Conservation (phyloP, 257 asterid species). For the Solanum pennellii region DNA sequence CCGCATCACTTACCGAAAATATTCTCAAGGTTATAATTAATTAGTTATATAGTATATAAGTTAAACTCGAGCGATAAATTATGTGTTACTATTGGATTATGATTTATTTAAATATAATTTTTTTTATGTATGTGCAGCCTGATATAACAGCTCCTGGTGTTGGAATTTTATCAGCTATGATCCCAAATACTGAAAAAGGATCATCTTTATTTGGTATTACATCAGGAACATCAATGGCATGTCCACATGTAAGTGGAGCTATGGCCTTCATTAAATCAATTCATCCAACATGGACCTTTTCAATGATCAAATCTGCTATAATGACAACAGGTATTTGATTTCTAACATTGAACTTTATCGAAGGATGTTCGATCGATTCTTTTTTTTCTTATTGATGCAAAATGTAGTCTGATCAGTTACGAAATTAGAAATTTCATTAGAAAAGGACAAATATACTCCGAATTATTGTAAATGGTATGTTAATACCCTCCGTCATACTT, state of each 20-base stretch:
- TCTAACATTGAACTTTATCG: not conserved
- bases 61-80: not conserved
- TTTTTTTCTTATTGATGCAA: not conserved
- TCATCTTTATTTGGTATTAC: constrained; percentile 27
- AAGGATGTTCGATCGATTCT: not conserved
- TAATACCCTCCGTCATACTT: too few relatives aligned
- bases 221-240: constrained; percentile 87
- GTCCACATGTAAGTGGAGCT: constrained; percentile 75
- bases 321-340: constrained; percentile 49
- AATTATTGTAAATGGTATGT: too few relatives aligned
- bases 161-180: constrained; percentile 48
- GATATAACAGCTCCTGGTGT: constrained; percentile 77
- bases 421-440: too few relatives aligned
- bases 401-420: too few relatives aligned
- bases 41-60: not conserved
- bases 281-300: constrained; percentile 49
- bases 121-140: constrained; percentile 28
- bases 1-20: constrained; percentile 42
- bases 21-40: constrained; percentile 47
- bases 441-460: too few relatives aligned
- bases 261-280: constrained; percentile 51
- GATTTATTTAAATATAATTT: not conserved
- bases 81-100: not conserved
- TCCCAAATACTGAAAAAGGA: constrained; percentile 28
- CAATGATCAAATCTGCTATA: constrained; percentile 59